A percentile compares a stretch with the other conserved stretches of the same genome.
These are phyloP conservation scores for Flaveria brownii DNA, from an alignment of 129 eudicot genomes.

Conservation along the genomic window DNA sequence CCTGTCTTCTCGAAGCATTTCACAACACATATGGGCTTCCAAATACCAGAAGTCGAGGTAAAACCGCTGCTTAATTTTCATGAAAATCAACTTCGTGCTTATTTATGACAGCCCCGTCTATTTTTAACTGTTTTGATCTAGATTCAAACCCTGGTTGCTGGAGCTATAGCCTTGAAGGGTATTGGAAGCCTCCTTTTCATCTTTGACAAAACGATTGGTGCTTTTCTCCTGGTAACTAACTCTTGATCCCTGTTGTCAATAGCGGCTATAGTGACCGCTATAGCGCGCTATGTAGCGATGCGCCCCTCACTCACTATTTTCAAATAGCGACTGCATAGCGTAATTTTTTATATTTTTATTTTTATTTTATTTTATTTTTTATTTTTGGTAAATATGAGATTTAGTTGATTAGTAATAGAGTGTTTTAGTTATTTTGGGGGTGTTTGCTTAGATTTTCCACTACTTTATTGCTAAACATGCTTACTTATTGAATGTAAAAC, in stretches of 20 bases:
- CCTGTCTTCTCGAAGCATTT: conserved; percentile 60
- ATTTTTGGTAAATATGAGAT: no score
- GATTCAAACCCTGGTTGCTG: conserved; percentile 67
- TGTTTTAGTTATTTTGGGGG: no score
- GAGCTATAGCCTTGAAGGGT: conserved; percentile 59
- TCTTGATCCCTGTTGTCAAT: neutral
- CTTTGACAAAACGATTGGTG: conserved; percentile 74
- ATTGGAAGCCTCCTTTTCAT: conserved; percentile 74
- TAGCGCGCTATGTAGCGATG: no score
- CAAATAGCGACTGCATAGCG: no score
- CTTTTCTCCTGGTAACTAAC: conserved; percentile 60
- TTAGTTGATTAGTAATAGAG: no score
- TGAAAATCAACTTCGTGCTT: neutral
- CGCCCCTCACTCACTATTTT: no score
- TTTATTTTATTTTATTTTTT: no score
- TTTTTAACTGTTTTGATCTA: conserved; percentile 24
- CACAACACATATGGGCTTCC: conserved; percentile 53
- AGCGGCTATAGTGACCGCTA: no score
- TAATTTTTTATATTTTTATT: no score
- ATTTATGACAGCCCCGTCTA: neutral
- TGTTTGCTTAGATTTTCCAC: no score
- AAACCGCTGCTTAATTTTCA: neutral
- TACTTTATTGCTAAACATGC: no score
- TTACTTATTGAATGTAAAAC: no score
- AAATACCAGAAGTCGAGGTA: conserved; percentile 67